These are phyloP conservation scores for Periconia macrospinosa DNA, from an alignment of 2,329 filamentous ascomycete genomes.

Conservation along the genomic window DNA sequence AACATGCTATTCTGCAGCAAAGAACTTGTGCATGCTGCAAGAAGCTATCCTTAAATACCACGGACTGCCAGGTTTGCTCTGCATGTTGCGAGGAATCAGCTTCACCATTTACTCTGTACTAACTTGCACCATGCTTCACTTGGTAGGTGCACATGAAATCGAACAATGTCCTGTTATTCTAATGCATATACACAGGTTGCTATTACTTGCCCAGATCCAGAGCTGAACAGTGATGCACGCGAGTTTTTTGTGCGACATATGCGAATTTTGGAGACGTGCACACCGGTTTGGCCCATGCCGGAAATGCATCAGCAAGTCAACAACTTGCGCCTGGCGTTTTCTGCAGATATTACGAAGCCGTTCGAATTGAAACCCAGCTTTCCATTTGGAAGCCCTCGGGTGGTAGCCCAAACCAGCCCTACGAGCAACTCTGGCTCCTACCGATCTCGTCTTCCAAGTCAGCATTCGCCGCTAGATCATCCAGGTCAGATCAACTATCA, in stretches of 20 bases:
- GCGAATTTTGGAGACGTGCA: slow-evolving; percentile 86
- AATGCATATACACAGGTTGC: slow-evolving; percentile 66
- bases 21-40: slow-evolving; percentile 81
- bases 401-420: slow-evolving; percentile 64
- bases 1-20: slow-evolving; percentile 81
- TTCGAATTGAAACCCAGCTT: slow-evolving; percentile 89
- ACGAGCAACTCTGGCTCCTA: slow-evolving; percentile 55
- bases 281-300: slow-evolving; percentile 80
- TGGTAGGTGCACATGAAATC: slow-evolving; percentile 64
- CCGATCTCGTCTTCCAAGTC: slow-evolving; percentile 53
- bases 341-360: slow-evolving; percentile 77
- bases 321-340: slow-evolving; percentile 86
- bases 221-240: slow-evolving; percentile 79
- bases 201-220: slow-evolving; percentile 88
- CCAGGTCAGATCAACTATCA: slow-evolving; percentile 66
- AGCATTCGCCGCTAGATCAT: slow-evolving; percentile 53
- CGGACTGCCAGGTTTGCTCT: slow-evolving; percentile 78
- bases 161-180: slow-evolving; percentile 5
- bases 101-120: slow-evolving; percentile 93
- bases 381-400: slow-evolving; percentile 77
- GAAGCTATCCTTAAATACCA: slow-evolving; percentile 78
- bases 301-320: slow-evolving; percentile 91
- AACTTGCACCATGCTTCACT: slow-evolving; percentile 88
- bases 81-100: slow-evolving; percentile 92
- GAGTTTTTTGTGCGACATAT: slow-evolving; percentile 93